These are phyloP conservation scores for Zoysia japonica DNA, from an alignment of 176 grass and related monocot species.

Conservation along the genomic window DNA sequence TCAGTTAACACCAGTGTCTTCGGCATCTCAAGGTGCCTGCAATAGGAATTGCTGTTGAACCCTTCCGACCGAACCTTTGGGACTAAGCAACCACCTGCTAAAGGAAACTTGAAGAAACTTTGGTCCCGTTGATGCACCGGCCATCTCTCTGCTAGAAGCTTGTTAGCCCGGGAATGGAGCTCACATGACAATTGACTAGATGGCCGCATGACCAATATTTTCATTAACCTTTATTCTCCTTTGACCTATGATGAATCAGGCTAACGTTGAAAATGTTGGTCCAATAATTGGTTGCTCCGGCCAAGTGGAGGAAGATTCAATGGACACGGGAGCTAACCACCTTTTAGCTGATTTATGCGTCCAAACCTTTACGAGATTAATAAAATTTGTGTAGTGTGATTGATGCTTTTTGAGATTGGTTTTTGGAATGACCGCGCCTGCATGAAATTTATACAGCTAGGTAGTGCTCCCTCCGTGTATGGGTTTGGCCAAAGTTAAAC, in stretches of 20 bases:
- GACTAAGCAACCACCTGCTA: constrained; percentile 48
- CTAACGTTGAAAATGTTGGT: background rate
- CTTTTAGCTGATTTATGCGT: background rate
- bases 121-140: background rate
- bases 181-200: background rate
- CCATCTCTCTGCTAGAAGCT: background rate
- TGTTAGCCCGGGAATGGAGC: background rate
- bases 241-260: background rate
- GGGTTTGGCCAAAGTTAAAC: too few relatives aligned
- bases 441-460: background rate
- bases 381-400: background rate
- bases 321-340: too few relatives aligned
- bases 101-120: constrained; percentile 1
- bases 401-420: background rate
- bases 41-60: background rate
- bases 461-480: background rate
- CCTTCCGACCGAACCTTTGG: constrained; percentile 35
- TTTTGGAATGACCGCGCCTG: background rate
- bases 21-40: too few relatives aligned
- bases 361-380: background rate
- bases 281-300: background rate
- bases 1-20: too few relatives aligned
- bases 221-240: background rate
- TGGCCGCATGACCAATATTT: too few relatives aligned
- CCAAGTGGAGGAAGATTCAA: constrained; percentile 12